Evolutionary conservation across 202 grass and related monocot genomes (phyloP), one percentile per base, ranked within the genome.

Genomic region (Hordeum pubiflorum): DNA sequence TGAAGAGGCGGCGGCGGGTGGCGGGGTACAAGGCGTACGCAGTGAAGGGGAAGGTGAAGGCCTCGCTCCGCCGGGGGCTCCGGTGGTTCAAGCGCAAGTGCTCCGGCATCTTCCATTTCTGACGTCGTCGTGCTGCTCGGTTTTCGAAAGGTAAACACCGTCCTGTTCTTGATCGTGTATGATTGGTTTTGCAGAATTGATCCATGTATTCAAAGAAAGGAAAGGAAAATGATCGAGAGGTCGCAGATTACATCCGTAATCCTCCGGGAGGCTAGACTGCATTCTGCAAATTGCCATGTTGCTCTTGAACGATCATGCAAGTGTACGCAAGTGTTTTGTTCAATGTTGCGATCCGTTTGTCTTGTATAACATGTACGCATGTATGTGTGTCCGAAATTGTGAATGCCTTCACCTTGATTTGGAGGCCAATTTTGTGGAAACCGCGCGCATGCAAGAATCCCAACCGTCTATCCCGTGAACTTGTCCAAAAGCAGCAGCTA

Each of bases 1-100:
- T 85, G 82, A 85, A 89, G 72, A 58, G 77, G 39, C 83, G 80
- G 71, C 57, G 72, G 59, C 29, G 87, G 32, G 82, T 89, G 7
- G 87, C 72, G 31, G 77, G 71, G 55, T 89, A 89, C 55, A 89
- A 89, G 57, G 76, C 65, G 9, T 89, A 82, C 31, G 84, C 82
- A 11, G 77, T 89, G 46, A 72, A 85, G 63, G 87, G 82, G 18
- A 89, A 89, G 72, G 63, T 89, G 37, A 89, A 82, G 18, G 10
- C 76, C 24, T 89, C 87, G 20, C 31, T 89, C 5, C 78, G 79
- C 15, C 76, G 81, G 20, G 56, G 87, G 2, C 72, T 85, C 72
- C 63, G 37, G 9, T 89, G 87, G 87, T 85, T 89, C 70, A 89
- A 81, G 63, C 37, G 33, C 23, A 89, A 85, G 52, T 85, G 71